Base-by-base conservation (phyloP, 1,284 basidiomycete genomes). In the Apiotrichum sp. region DNA sequence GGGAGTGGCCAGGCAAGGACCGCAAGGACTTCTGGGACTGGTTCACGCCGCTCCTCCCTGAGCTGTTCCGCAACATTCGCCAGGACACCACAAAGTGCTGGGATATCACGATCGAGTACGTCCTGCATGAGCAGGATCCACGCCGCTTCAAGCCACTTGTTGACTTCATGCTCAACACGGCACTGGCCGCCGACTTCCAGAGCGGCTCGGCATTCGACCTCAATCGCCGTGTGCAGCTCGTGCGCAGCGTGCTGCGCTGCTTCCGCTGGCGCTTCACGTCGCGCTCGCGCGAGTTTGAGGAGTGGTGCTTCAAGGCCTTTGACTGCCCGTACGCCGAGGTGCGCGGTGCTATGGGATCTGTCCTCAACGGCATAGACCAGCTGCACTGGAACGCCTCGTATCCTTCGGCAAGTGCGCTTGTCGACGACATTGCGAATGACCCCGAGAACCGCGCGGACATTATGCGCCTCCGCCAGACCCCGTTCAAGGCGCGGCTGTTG, bases 281-380 rank as follows among this genome's bases (percentile, higher is more conserved):
- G 2, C 78, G 84, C 73, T 78, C 84, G 13, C 82, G 86, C 55
- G 81, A 82, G 65, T 89, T 89, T 69, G 79, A 86, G 56, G 79
- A 84, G 47, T 66, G 87, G 39, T 83, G 89, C 65, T 85, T 93
- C 67, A 80, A 83, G 34, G 87, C 88, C 62, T 81, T 87, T 31
- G 82, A 86, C 64, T 89, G 88, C 11, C 83, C 84, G 44, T 93
- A 90, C 72, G 88, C 87, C 32, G 91, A 93, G 76, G 89, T 88
- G 61, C 82, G 90, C 56, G 78, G 79, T 46, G 81, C 83, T 59
- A 84, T 90, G 58, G 86, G 86, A 41, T 82, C 84, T 60, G 82
- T 84, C 56, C 78, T 93, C 38, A 84, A 83, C 64, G 73, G 81
- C 58, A 82, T 85, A 40, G 83, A 83, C 58, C 87, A 86, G 74